Conservation (phyloP, 805 yeast species). For the Candida coquimbonensis region DNA sequence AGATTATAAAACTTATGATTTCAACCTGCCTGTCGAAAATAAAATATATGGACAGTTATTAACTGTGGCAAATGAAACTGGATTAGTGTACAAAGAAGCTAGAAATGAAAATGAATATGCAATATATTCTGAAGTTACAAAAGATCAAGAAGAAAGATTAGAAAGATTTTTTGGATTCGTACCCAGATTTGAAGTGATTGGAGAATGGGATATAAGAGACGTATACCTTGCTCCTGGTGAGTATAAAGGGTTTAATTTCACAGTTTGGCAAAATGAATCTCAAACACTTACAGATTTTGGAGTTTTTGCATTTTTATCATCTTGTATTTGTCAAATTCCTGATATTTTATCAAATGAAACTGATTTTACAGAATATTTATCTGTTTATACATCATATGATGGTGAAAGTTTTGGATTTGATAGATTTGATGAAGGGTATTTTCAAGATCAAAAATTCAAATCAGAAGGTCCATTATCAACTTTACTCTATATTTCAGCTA, state of each 20-base stretch:
- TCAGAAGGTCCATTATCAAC: conserved; percentile 11
- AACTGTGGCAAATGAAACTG: not conserved
- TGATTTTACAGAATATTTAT: conserved; percentile 2
- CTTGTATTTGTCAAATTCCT: conserved; percentile 10
- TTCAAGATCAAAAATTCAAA: conserved; percentile 8
- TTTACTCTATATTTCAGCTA: conserved; percentile 2
- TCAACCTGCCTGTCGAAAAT: too few relatives aligned
- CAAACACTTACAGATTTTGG: not conserved
- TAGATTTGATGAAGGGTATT: conserved; percentile 10
- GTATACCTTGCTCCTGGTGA: conserved; percentile 14
- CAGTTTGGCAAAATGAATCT: conserved; percentile 4
- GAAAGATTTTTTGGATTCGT: conserved; percentile 4
- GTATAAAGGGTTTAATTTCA: conserved; percentile 12
- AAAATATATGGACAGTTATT: not conserved
- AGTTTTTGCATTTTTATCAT: conserved; percentile 5
- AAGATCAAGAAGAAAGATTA: not conserved
- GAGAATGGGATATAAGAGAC: conserved; percentile 11
- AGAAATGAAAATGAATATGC: not conserved
- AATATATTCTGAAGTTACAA: not conserved
- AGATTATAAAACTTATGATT: not conserved
- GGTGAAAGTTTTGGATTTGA: conserved; percentile 1
- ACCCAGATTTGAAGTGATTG: conserved; percentile 8
- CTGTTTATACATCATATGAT: conserved; percentile 3
- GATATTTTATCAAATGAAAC: not conserved
- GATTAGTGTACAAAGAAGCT: conserved; percentile 2